These are phyloP conservation scores for Isatis lusitanica DNA, from an alignment of 441 rosid genomes.

Conservation along the genomic window DNA sequence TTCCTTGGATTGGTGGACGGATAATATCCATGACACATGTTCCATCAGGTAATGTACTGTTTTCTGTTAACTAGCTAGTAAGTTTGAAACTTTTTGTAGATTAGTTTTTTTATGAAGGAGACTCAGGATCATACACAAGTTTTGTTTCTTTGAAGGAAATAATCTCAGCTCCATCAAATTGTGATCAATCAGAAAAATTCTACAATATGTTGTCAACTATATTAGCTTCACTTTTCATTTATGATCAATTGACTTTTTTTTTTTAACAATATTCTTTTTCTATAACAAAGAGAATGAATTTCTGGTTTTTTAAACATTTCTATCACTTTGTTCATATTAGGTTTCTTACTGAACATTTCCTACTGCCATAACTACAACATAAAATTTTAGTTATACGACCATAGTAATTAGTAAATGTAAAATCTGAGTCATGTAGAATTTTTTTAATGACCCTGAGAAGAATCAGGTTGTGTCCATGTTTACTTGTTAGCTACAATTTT, in stretches of 20 bases:
- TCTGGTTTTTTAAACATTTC: not conserved
- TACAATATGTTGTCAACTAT: not conserved
- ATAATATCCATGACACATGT: constrained; percentile 86
- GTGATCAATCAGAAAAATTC: no score
- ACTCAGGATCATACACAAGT: not conserved
- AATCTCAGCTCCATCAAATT: not conserved
- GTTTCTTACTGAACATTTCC: no score
- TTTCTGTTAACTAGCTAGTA: not conserved
- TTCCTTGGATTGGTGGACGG: constrained; percentile 97
- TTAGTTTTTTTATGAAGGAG: not conserved
- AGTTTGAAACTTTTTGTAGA: not conserved
- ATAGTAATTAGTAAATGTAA: not conserved
- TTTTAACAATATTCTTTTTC: no score
- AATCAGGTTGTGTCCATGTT: not conserved
- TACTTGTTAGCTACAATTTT: not conserved
- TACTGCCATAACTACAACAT: no score
- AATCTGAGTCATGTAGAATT: not conserved
- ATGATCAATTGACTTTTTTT: no score
- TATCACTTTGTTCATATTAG: no score
- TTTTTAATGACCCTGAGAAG: not conserved
- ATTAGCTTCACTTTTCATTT: not conserved
- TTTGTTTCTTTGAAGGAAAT: not conserved
- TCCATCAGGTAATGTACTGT: constrained; percentile 65
- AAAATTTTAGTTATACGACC: no score
- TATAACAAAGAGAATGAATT: no score